Evolutionary conservation across 2,329 filamentous ascomycete species (phyloP).

Genomic region (Ceratocystis destructans): DNA sequence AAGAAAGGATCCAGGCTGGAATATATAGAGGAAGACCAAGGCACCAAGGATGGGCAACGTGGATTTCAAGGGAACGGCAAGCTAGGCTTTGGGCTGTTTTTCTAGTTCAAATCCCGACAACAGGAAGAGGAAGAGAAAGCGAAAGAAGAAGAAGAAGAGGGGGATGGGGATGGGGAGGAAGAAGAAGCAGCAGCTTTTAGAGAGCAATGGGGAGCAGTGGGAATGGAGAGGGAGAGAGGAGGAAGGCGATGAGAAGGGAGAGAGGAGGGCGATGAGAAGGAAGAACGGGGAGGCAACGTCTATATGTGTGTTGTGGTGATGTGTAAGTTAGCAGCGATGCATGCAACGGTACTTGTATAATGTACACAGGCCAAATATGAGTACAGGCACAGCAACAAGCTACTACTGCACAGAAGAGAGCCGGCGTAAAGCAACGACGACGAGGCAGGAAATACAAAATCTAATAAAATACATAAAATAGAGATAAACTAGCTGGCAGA

Average conservation of each 20-base stretch:
- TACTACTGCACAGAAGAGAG: not conserved
- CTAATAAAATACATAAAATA: not conserved
- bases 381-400: not conserved
- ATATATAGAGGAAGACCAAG: not conserved
- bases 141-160: not conserved
- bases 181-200: no score
- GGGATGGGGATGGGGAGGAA: not conserved
- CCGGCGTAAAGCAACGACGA: not conserved
- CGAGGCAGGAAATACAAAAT: not conserved
- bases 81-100: not conserved
- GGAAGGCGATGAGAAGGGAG: no score
- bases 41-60: not conserved
- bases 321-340: not conserved
- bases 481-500: not conserved
- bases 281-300: not conserved
- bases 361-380: not conserved
- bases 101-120: not conserved
- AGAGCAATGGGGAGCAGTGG: not conserved
- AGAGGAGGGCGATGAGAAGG: not conserved
- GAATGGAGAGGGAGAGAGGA: not conserved
- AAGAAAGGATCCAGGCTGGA: not conserved
- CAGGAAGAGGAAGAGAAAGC: not conserved
- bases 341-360: not conserved
- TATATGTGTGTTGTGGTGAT: not conserved
- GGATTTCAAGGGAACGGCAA: not conserved